These are phyloP conservation scores for Pterocarpus santalinus DNA, from an alignment of 306 rosid genomes.

Conservation along the genomic window DNA sequence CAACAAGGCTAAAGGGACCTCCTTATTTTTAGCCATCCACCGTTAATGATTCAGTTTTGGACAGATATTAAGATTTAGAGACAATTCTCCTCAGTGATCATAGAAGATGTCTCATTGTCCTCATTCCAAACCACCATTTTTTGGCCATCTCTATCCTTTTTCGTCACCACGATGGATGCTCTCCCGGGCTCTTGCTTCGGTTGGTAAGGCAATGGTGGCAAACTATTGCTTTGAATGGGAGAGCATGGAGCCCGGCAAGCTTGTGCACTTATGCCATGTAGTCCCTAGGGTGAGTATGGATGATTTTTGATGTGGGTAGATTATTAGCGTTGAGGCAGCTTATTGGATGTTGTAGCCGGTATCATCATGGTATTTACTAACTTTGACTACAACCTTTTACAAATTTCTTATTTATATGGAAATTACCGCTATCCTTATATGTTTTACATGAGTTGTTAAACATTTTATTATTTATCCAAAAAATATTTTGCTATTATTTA, in stretches of 20 bases:
- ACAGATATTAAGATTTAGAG: too few relatives aligned
- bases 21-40: too few relatives aligned
- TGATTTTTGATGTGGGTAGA: slow-evolving; percentile 77
- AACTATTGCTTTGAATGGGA: neutral
- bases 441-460: too few relatives aligned
- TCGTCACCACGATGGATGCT: neutral
- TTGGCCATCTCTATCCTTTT: slow-evolving; percentile 2
- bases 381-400: too few relatives aligned
- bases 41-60: too few relatives aligned
- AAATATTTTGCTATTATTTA: too few relatives aligned
- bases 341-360: neutral
- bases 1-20: neutral
- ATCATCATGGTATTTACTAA: slow-evolving; percentile 12
- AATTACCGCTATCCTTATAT: too few relatives aligned
- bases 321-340: slow-evolving; percentile 67
- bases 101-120: slow-evolving; percentile 73
- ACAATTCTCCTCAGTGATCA: slow-evolving; percentile 57
- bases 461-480: too few relatives aligned
- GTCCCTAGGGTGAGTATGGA: slow-evolving; percentile 70
- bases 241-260: slow-evolving; percentile 66
- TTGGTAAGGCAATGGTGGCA: neutral
- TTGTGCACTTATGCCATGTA: slow-evolving; percentile 82
- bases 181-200: slow-evolving; percentile 2
- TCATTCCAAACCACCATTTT: slow-evolving; percentile 43
- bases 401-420: too few relatives aligned